These are phyloP conservation scores for Aspergillus latus DNA, from an alignment of 2,329 filamentous ascomycete genomes.

Conservation along the genomic window DNA sequence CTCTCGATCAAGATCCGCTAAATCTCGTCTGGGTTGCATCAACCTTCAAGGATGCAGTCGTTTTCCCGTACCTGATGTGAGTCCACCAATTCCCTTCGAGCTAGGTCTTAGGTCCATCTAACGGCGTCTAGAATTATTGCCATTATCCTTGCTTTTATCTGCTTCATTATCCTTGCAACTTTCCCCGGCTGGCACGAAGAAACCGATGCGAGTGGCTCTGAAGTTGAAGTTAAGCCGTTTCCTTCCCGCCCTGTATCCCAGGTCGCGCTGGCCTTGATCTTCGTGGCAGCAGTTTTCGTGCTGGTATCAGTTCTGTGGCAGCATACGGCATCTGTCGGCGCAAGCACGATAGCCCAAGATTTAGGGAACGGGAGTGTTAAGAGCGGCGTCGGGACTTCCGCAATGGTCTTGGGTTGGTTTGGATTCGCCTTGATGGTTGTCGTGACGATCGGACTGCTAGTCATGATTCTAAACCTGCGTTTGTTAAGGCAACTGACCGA, in stretches of 20 bases:
- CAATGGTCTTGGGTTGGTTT: constrained; percentile 98
- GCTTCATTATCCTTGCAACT: constrained; percentile 89
- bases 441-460: constrained; percentile 87
- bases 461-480: constrained; percentile 94
- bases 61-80: constrained; percentile 94
- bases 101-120: neutral
- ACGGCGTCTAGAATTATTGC: constrained; percentile 74
- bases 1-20: constrained; percentile 88
- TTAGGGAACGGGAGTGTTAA: constrained; percentile 85
- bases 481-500: constrained; percentile 65
- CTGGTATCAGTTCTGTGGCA: constrained; percentile 62
- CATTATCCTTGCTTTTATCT: constrained; percentile 95
- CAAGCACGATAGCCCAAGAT: constrained; percentile 88
- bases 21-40: constrained; percentile 96
- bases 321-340: constrained; percentile 94
- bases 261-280: constrained; percentile 89
- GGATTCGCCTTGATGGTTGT: constrained; percentile 90
- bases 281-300: constrained; percentile 64
- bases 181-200: constrained; percentile 98
- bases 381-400: constrained; percentile 85
- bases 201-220: constrained; percentile 73
- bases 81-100: constrained; percentile 36
- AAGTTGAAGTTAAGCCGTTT: constrained; percentile 90
- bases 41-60: constrained; percentile 97
- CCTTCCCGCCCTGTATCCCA: constrained; percentile 90